Evolutionary conservation across 139 green algal species (phyloP), one percentile per base, ranked within the genome.

Genomic region (Coelastrella sp.): DNA sequence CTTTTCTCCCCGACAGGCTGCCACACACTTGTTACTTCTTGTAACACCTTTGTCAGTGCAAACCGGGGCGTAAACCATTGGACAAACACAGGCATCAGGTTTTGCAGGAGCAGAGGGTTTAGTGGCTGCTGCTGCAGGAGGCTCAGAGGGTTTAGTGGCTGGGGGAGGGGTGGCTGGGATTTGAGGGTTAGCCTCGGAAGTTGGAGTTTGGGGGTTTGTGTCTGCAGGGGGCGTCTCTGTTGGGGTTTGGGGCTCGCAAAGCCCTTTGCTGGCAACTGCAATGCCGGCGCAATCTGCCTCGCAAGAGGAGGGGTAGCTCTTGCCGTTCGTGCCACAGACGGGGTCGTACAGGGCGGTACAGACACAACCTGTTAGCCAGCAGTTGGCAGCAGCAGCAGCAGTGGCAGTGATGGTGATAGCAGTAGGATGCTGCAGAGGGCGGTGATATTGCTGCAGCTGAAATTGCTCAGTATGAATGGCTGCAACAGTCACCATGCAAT

Each of bases 241-340:
- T 49, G 35, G 35, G 27, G 70, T 8, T 22, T 22, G 12, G 63
- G 63, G 5, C 68, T 79, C 6, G 58, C 91, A 93, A 19, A 79
- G 57, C 19, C 87, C 87, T 20, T 86, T 78, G 68, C 58, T 86
- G 0, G 82, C 70, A 6, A 93, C 87, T 49, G 15, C 10, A 6
- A 91, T 80, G 7, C 59, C 76, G 6, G 73, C 88, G 57, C 91
- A 94, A 25, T 60, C 57, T 15, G 89, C 91, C 11, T 73, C 19
- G 66, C 91, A 93, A 11, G 24, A 49, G 79, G 92, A 94, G 68
- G 56, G 85, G 91, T 94, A 95, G 35, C 59, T 90, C 56, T 92
- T 90, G n/a, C 89, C 76, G 27, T 93, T 61, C 22, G 66, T 60
- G 35, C 89, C 92, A 81, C 91, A 93, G 14, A 94, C 91, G 6